Percentiles rank a stretch among this genome's conserved stretches.
phyloP scores from a whole-genome alignment of 2,329 filamentous ascomycete species.

The Lasiodiplodia sp. region DNA sequence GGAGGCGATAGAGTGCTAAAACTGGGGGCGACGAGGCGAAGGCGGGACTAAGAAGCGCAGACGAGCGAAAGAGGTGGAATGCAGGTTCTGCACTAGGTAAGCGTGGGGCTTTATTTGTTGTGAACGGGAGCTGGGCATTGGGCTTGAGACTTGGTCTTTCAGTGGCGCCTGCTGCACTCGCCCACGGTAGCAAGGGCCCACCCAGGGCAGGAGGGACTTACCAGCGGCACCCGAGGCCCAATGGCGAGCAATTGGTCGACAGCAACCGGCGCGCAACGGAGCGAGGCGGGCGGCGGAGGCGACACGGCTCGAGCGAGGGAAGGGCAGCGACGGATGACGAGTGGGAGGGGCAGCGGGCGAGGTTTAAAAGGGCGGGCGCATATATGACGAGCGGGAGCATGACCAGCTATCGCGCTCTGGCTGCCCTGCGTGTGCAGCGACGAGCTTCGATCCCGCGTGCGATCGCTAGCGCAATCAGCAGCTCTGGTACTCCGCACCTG shows the following conservation, averaged over 20 bases:
- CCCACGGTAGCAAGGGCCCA: background rate
- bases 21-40: background rate
- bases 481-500: slow-evolving; percentile 2
- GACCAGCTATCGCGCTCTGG: slow-evolving; percentile 3
- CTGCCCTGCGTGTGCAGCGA: background rate
- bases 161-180: background rate
- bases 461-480: slow-evolving; percentile 25
- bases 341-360: slow-evolving; percentile 16
- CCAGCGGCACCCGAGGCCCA: slow-evolving; percentile 10
- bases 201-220: background rate
- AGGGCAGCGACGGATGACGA: background rate
- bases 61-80: slow-evolving; percentile 20
- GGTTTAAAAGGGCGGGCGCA: slow-evolving; percentile 10
- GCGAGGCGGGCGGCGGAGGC: slow-evolving; percentile 8
- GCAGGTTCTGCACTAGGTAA: slow-evolving; percentile 7
- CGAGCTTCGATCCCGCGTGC: slow-evolving; percentile 21
- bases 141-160: background rate
- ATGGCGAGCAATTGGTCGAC: slow-evolving; percentile 20
- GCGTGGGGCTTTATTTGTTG: slow-evolving; percentile 15
- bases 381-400: slow-evolving; percentile 18
- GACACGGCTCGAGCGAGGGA: background rate
- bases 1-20: slow-evolving; percentile 12
- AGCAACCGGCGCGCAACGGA: background rate
- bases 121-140: slow-evolving; percentile 10
- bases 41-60: background rate